phyloP scores from a whole-genome alignment of 2,329 filamentous ascomycete genomes.

The Botryotinia calthae region DNA sequence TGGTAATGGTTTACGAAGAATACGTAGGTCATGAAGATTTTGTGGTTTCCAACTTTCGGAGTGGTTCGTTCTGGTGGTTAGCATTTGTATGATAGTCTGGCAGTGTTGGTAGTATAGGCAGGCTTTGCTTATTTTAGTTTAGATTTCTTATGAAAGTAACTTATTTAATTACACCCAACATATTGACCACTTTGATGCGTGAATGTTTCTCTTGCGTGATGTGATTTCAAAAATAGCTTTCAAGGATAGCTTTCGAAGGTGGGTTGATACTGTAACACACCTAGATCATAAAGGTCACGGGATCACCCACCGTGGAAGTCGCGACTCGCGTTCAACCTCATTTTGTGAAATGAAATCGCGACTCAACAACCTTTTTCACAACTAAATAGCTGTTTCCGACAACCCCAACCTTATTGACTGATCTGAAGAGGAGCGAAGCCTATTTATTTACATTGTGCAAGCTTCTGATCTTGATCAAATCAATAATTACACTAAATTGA shows the following conservation, averaged over 20 bases:
- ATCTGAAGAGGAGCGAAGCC: not conserved
- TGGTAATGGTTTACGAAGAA: constrained; percentile 12
- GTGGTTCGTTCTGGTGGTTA: constrained; percentile 9
- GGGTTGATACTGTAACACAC: not conserved
- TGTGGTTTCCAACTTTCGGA: not conserved
- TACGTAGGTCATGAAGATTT: constrained; percentile 9
- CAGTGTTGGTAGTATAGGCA: constrained; percentile 12
- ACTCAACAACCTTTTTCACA: not conserved
- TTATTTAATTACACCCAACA: not conserved
- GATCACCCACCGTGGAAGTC: constrained; percentile 9
- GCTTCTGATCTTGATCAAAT: not conserved
- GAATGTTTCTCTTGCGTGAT: not conserved
- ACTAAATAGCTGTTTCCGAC: not conserved
- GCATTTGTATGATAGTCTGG: constrained; percentile 20
- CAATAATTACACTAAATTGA: not conserved
- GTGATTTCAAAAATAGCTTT: not conserved
- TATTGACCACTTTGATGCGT: not conserved
- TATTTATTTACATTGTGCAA: not conserved
- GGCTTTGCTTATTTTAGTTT: constrained; percentile 11
- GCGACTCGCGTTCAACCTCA: not conserved
- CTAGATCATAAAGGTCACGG: not conserved
- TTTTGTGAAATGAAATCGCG: not conserved
- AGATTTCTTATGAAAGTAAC: constrained; percentile 7
- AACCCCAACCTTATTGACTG: not conserved
- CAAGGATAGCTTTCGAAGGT: not conserved